Conservation (phyloP, 805 yeast genomes). For the Wickerhamiella spandovensis region DNA sequence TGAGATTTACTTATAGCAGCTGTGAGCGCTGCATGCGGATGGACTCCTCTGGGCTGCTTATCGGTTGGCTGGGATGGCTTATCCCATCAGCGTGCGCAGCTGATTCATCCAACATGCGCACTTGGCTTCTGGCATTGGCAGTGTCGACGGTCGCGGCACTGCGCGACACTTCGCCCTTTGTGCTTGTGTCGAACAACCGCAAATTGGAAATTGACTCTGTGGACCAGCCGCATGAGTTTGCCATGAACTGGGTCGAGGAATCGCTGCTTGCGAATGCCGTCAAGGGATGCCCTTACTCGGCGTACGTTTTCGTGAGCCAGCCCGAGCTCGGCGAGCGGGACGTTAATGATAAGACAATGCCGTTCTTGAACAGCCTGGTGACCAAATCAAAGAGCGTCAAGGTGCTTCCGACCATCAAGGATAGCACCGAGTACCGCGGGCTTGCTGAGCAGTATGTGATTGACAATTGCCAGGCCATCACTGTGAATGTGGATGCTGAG, state of each 20-base stretch:
- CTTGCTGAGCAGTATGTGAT: conserved; percentile 13
- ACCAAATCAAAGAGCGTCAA: conserved; percentile 8
- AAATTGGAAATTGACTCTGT: neutral
- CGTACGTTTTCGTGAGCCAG: conserved; percentile 41
- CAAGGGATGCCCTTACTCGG: conserved; percentile 36
- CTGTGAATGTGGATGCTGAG: conserved; percentile 29
- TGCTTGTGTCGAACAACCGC: conserved; percentile 9
- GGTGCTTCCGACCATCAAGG: conserved; percentile 7
- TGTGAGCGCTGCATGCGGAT: too few relatives aligned
- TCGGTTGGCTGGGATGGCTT: neutral
- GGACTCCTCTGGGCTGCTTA: too few relatives aligned
- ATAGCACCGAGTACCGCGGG: conserved; percentile 5
- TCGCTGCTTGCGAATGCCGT: conserved; percentile 9
- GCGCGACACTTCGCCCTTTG: conserved; percentile 13
- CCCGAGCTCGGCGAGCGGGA: conserved; percentile 41
- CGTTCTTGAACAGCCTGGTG: conserved; percentile 12
- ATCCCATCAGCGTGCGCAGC: neutral
- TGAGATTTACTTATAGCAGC: too few relatives aligned
- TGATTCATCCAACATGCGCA: conserved; percentile 1
- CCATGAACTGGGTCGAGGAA: conserved; percentile 5
- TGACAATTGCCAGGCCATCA: conserved; percentile 40
- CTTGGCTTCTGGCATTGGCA: neutral
- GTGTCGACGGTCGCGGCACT: conserved; percentile 6
- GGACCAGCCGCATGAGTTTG: neutral
- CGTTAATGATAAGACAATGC: conserved; percentile 19